A percentile compares a stretch with the other conserved stretches of the same genome.
These are phyloP conservation scores for Ganoderma multipileum DNA, from an alignment of 1,284 basidiomycete species.

Conservation along the genomic window DNA sequence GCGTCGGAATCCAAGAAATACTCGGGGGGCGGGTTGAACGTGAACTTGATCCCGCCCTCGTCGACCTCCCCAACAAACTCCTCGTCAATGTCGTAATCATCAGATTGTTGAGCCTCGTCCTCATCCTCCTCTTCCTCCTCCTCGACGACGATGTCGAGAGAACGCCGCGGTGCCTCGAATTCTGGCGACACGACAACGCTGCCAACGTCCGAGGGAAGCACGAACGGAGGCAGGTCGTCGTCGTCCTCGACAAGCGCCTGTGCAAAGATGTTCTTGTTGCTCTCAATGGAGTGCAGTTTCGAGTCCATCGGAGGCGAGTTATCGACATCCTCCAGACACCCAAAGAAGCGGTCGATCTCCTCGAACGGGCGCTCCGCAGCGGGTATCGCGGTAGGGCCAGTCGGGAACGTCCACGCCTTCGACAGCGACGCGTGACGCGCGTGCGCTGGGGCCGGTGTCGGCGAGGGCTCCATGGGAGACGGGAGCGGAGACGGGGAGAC, in stretches of 20 bases:
- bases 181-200: slow-evolving; percentile 53
- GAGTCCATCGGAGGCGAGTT: slow-evolving; percentile 49
- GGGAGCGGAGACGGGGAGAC: slow-evolving; percentile 39
- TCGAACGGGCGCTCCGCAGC: slow-evolving; percentile 41
- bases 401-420: slow-evolving; percentile 77
- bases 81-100: slow-evolving; percentile 45
- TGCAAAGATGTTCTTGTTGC: slow-evolving; percentile 63
- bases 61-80: slow-evolving; percentile 54
- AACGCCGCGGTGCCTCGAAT: slow-evolving; percentile 40
- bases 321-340: slow-evolving; percentile 69
- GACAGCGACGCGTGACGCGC: slow-evolving; percentile 56
- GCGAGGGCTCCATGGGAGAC: slow-evolving; percentile 39
- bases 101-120: slow-evolving; percentile 36
- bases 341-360: slow-evolving; percentile 75
- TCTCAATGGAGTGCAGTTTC: slow-evolving; percentile 50
- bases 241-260: slow-evolving; percentile 52
- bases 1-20: slow-evolving; percentile 28
- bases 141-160: slow-evolving; percentile 50
- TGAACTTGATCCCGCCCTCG: slow-evolving; percentile 73
- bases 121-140: slow-evolving; percentile 50
- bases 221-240: slow-evolving; percentile 56
- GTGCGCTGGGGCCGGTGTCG: slow-evolving; percentile 40
- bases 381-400: slow-evolving; percentile 38
- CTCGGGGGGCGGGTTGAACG: slow-evolving; percentile 61
- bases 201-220: slow-evolving; percentile 58